Evolutionary conservation across 768 basidiomycete species (phyloP).

Genomic region (Amanita phalloides): DNA sequence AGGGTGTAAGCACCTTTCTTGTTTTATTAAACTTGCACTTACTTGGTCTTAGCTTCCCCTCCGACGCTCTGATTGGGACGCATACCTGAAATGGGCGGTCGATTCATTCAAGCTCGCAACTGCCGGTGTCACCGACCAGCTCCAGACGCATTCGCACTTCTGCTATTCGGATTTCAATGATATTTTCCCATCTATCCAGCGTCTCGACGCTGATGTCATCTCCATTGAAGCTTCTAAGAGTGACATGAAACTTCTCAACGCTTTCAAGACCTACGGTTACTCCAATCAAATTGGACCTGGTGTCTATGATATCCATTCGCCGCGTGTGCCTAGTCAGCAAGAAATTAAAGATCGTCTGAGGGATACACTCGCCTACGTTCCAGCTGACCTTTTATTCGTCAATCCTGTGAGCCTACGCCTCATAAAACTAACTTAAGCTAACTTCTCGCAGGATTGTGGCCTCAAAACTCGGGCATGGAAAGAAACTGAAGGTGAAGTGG

Average conservation of each 20-base stretch:
- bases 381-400: constrained; percentile 74
- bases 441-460: constrained; percentile 66
- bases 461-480: constrained; percentile 98
- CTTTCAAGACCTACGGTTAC: constrained; percentile 93
- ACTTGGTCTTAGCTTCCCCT: constrained; percentile 67
- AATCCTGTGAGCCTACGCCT: constrained; percentile 53
- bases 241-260: constrained; percentile 93
- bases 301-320: constrained; percentile 99
- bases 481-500: constrained; percentile 70
- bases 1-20: constrained; percentile 57
- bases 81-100: constrained; percentile 95
- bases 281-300: constrained; percentile 97
- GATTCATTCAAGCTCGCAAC: constrained; percentile 98
- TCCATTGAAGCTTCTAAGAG: constrained; percentile 98
- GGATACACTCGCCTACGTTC: constrained; percentile 74
- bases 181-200: constrained; percentile 95
- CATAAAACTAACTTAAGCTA: constrained; percentile 1
- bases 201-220: constrained; percentile 97
- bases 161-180: constrained; percentile 99
- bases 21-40: constrained; percentile 8
- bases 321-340: constrained; percentile 87
- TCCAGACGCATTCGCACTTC: constrained; percentile 99
- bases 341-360: constrained; percentile 92
- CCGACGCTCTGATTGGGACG: constrained; percentile 92
- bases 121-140: constrained; percentile 86